Base-by-base conservation (phyloP, 768 basidiomycete species). In the Auricularia cornea region DNA sequence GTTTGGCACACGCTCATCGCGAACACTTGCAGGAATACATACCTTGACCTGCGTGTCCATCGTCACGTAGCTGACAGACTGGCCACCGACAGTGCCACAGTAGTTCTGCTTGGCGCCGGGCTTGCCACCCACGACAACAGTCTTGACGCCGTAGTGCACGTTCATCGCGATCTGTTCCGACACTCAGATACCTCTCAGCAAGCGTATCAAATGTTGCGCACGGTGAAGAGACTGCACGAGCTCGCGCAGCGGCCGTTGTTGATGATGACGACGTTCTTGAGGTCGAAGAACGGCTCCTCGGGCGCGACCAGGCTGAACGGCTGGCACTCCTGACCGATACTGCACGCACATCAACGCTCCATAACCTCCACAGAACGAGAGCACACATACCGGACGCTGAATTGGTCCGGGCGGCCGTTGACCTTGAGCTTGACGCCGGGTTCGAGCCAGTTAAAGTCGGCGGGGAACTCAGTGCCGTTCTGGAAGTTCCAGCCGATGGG, bases 81-180 rank as follows among this genome's bases (percentile, higher is more conserved):
- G 82, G 0, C 84, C 84, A n/a, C 84, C 84, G 32, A 86, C 84
- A 40, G 79, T 81, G 23, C 85, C 85, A 65, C 83, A 84, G 68
- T 84, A 86, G 67, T 85, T 78, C 67, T 85, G 84, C 41, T 70
- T 71, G 10, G 78, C 71, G 59, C 72, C 76, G 12, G 75, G 68
- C 67, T 78, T 79, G 38, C 84, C 85, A 29, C 83, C 84, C n/a
- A 83, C 66, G 3, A 86, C 83, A n/a, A 82, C 80, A 6, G 81
- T 83, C 68, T 75, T 82, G 29, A 78, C 80, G 33, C 83, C 83
- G 64, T 86, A 83, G 44, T 78, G 73, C 70, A 85, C 86, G 0
- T 79, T 71, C 83, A 87, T 84, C 28, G 83, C 82, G 65, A 85
- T 80, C 83, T 84, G n/a, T 60, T 3, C 30, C n/a, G 28, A 52